Evolutionary conservation across 2,329 filamentous ascomycete species (phyloP).

Genomic region (Fonsecaea multimorphosa): DNA sequence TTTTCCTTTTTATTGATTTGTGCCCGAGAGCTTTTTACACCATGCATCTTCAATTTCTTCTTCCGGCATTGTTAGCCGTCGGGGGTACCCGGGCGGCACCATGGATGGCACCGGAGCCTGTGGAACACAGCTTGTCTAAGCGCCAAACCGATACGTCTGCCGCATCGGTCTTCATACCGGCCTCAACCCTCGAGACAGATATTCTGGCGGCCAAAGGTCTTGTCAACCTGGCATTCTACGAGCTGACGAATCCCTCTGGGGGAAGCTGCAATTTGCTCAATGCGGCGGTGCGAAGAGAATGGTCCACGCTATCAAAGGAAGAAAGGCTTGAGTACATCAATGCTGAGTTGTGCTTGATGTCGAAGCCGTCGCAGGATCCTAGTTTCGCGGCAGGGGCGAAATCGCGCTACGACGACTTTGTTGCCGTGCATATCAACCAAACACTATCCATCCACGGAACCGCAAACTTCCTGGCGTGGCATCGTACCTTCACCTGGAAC

Average conservation of each 20-base stretch:
- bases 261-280: constrained; percentile 48
- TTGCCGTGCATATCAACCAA: constrained; percentile 47
- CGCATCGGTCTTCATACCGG: constrained; percentile 25
- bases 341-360: constrained; percentile 47
- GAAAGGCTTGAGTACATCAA: constrained; percentile 44
- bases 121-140: constrained; percentile 23
- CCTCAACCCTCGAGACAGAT: constrained; percentile 41
- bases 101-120: constrained; percentile 23
- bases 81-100: constrained; percentile 20
- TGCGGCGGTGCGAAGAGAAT: constrained; percentile 51
- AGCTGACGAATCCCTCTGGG: constrained; percentile 24
- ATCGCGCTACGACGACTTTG: constrained; percentile 57
- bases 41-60: constrained; percentile 29
- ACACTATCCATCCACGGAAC: constrained; percentile 45
- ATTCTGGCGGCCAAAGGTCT: constrained; percentile 45
- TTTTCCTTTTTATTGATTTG: not conserved
- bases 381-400: constrained; percentile 51
- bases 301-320: constrained; percentile 43
- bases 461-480: constrained; percentile 51
- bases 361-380: constrained; percentile 36
- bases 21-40: not conserved
- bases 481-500: constrained; percentile 50
- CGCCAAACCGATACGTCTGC: constrained; percentile 25
- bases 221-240: constrained; percentile 44
- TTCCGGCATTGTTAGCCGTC: constrained; percentile 29